These are phyloP conservation scores for Mastigamoeba balamuthi DNA, from an alignment of 78 protist genomes.

Conservation along the genomic window DNA sequence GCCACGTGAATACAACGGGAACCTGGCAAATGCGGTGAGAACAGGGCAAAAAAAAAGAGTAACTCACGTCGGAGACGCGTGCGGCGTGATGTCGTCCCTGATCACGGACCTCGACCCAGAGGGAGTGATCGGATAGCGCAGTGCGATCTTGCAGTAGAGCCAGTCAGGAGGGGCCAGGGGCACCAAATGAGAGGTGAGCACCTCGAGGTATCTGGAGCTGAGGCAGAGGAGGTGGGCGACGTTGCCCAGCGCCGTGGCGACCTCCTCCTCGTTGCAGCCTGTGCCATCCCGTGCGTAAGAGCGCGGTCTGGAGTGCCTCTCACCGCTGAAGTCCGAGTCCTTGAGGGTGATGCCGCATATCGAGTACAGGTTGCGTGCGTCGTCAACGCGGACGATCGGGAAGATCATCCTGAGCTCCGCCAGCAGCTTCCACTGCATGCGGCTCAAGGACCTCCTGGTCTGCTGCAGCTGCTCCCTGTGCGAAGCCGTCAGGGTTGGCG, in stretches of 20 bases:
- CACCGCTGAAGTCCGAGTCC: background rate
- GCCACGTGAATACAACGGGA: background rate
- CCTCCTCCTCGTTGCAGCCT: background rate
- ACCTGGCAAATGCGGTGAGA: background rate
- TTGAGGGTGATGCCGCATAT: background rate
- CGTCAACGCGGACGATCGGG: background rate
- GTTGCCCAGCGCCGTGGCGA: background rate
- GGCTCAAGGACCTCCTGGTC: background rate
- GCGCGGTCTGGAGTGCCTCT: background rate
- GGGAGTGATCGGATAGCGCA: background rate
- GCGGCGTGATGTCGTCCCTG: background rate
- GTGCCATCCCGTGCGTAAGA: background rate
- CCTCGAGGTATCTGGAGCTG: background rate
- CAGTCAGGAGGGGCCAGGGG: background rate
- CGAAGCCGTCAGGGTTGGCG: too few relatives aligned
- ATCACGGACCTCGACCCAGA: background rate
- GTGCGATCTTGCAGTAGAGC: background rate
- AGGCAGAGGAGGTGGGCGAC: background rate
- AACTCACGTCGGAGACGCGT: background rate
- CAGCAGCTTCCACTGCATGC: background rate
- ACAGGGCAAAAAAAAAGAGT: background rate
- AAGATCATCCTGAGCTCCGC: background rate
- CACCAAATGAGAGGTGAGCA: background rate
- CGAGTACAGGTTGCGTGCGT: background rate
- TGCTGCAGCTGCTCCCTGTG: too few relatives aligned